Percentiles rank a stretch among this genome's conserved stretches.
Evolutionary conservation across 2,329 filamentous ascomycete species (phyloP).

Genomic region (Cladorrhinum sp.): DNA sequence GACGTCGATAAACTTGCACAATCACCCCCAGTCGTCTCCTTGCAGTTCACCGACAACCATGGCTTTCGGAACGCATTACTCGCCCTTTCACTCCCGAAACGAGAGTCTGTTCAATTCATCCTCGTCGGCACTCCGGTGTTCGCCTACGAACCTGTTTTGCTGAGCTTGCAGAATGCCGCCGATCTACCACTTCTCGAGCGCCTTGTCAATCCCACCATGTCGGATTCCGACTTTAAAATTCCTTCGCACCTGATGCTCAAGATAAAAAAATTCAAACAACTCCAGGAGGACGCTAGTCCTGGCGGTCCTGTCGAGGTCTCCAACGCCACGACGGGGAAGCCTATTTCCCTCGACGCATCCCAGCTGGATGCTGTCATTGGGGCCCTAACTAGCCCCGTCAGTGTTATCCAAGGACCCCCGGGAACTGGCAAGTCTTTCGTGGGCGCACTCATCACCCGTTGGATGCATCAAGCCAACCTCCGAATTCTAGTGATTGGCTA

Average conservation of each 20-base stretch:
- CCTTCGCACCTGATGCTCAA: neutral
- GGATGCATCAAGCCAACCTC: slow-evolving; percentile 50
- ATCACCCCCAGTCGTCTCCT: slow-evolving; percentile 44
- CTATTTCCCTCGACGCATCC: slow-evolving; percentile 34
- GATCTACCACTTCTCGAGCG: slow-evolving; percentile 55
- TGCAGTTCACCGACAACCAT: slow-evolving; percentile 49
- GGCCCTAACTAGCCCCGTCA: slow-evolving; percentile 52
- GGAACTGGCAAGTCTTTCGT: slow-evolving; percentile 76
- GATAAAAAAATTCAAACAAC: neutral
- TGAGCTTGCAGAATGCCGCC: slow-evolving; percentile 53
- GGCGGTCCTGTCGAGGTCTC: neutral
- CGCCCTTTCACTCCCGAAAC: slow-evolving; percentile 35
- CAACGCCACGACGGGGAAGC: neutral
- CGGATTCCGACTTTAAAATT: slow-evolving; percentile 9
- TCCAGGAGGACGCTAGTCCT: neutral
- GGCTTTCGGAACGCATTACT: slow-evolving; percentile 47
- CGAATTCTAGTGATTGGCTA: slow-evolving; percentile 64
- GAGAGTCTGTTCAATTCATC: slow-evolving; percentile 44
- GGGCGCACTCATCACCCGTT: slow-evolving; percentile 60
- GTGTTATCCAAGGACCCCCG: slow-evolving; percentile 70
- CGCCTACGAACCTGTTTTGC: slow-evolving; percentile 65
- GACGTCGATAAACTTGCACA: slow-evolving; percentile 44
- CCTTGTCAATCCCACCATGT: slow-evolving; percentile 39
- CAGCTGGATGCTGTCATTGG: slow-evolving; percentile 56
- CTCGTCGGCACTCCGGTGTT: slow-evolving; percentile 65